phyloP scores from a whole-genome alignment of 108 stramenopile species.

The Poteriospumella lacustris region DNA sequence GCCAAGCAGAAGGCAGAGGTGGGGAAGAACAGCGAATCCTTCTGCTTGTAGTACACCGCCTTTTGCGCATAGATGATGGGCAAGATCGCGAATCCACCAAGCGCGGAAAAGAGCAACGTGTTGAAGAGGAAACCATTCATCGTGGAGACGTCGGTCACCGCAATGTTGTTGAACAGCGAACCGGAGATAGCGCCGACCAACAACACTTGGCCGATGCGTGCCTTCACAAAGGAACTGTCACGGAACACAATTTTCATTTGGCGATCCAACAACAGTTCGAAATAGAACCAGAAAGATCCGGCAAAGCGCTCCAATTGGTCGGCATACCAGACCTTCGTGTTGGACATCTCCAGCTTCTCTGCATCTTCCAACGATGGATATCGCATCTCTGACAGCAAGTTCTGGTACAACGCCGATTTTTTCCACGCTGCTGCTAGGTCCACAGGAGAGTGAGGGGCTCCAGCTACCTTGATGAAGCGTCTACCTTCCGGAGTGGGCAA shows the following conservation, averaged over 20 bases:
- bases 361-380: background rate
- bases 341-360: background rate
- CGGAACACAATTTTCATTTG: background rate
- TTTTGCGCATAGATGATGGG: constrained; percentile 59
- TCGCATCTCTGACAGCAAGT: background rate
- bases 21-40: constrained; percentile 72
- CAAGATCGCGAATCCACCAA: constrained; percentile 66
- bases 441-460: background rate
- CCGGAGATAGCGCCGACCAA: constrained; percentile 15
- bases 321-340: background rate
- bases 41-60: constrained; percentile 74
- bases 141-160: background rate
- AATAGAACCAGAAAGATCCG: constrained; percentile 4
- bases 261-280: background rate
- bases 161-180: constrained; percentile 15
- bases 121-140: constrained; percentile 21
- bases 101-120: constrained; percentile 54
- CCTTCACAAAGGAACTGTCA: background rate
- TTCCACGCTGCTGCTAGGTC: background rate
- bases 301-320: background rate
- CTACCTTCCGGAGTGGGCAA: constrained; percentile 18
- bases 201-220: background rate
- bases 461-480: background rate
- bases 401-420: background rate
- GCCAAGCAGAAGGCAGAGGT: constrained; percentile 43